Evolutionary conservation across 768 basidiomycete genomes (phyloP), one percentile per base, ranked within the genome.

Genomic region (Tricholoma terreum): DNA sequence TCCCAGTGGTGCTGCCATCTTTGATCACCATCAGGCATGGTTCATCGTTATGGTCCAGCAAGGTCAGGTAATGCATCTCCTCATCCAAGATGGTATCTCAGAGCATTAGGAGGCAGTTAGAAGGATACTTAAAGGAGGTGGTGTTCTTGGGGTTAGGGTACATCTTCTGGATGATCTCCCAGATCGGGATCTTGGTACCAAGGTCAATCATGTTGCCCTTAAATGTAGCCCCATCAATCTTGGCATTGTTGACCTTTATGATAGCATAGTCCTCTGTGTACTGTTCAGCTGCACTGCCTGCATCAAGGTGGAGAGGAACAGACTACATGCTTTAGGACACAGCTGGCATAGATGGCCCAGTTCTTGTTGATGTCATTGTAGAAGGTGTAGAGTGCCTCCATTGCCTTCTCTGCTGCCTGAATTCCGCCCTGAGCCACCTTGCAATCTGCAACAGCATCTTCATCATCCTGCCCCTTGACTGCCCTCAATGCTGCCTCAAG

Each of bases 1-100:
- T 38, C 27, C 63, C 65, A 21, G 73, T 67, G 31, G 59, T 54
- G 27, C 24, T 60, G 40, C 77, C 74, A 54, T 58, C 55, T 65
- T 79, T 75, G 42, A 74, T 55, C 12, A 75, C 77, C 19, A 71
- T 52, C 7, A 77, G n/a, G 59, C 65, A 67, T 0, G 63, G 56
- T 1, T 72, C 65, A 34, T 55, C 59, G 59, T 74, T 50, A n/a
- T 24, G 53, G 58, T 75, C 68, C 54, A 65, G 57, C 53, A 60
- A 54, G 46, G 56, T 48, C 12, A 76, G 74, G 15, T 53, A 30
- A 60, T 57, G 63, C 50, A 77, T 59, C 36, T 68, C 61, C 6
- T 66, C 63, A 3, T 70, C 69, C n/a, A 50, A 17, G 50, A 77
- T 63, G 40, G 66, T 42, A 60, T 54, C 71, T 3, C 19, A 15